phyloP scores from a whole-genome alignment of 805 yeast species.

The Kluyveromyces aestuarii region DNA sequence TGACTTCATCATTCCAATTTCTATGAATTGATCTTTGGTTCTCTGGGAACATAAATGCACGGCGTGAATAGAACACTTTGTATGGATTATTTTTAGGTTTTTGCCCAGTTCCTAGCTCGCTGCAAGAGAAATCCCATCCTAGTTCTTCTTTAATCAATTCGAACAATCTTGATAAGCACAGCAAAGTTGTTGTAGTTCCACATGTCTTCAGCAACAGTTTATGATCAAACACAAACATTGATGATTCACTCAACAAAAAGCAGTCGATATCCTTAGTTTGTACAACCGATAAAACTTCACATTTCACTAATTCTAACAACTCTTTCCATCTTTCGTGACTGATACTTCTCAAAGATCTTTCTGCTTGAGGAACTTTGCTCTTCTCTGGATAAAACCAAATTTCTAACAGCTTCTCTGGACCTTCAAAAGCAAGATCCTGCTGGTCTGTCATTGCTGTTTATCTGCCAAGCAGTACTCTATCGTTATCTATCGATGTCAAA shows the following conservation, averaged over 20 bases:
- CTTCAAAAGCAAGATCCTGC: conserved; percentile 56
- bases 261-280: conserved; percentile 64
- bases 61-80: conserved; percentile 80
- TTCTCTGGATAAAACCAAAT: conserved; percentile 69
- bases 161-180: conserved; percentile 61
- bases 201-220: conserved; percentile 86
- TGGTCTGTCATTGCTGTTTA: neutral
- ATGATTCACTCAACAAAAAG: conserved; percentile 79
- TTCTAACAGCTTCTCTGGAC: conserved; percentile 90
- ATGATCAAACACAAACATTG: conserved; percentile 81
- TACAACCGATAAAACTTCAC: conserved; percentile 79
- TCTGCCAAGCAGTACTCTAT: neutral
- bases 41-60: conserved; percentile 84
- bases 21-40: conserved; percentile 73
- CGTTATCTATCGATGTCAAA: neutral
- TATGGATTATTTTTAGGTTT: conserved; percentile 33
- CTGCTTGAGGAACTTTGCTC: conserved; percentile 24
- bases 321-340: conserved; percentile 60
- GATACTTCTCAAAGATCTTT: conserved; percentile 51
- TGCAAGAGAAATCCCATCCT: conserved; percentile 31
- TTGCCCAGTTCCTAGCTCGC: neutral
- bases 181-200: conserved; percentile 88
- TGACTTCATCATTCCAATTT: conserved; percentile 77
- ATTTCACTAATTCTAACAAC: conserved; percentile 71
- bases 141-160: conserved; percentile 37